Conservation (phyloP, 1,284 basidiomycete genomes). For the Malassezia dermatis region DNA sequence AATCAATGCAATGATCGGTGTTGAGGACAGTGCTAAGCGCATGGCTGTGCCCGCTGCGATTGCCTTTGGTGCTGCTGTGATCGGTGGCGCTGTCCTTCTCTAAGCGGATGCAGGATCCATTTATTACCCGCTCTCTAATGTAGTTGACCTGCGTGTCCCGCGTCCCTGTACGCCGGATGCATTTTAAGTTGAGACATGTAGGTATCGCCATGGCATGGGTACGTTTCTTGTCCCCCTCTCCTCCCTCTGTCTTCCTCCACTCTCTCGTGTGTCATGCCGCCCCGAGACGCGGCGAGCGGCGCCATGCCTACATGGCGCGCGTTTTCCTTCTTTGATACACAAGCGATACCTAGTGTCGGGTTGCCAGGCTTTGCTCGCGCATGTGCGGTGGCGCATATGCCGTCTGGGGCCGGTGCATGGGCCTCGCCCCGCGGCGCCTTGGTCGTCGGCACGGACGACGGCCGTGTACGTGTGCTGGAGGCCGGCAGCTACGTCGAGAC, state of each 20-base stretch:
- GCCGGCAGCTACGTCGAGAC: conserved; percentile 25
- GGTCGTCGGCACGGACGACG: conserved; percentile 27
- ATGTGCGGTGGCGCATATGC: background rate
- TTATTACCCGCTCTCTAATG: background rate
- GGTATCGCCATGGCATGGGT: background rate
- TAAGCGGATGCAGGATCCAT: conserved; percentile 17
- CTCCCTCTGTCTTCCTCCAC: background rate
- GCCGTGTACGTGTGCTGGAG: conserved; percentile 28
- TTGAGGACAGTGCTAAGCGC: background rate
- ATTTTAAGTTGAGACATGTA: background rate
- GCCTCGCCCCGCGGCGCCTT: conserved; percentile 13
- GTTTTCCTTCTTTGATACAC: conserved; percentile 12
- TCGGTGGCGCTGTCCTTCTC: conserved; percentile 39
- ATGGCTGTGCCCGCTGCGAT: conserved; percentile 13
- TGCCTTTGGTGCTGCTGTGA: conserved; percentile 29
- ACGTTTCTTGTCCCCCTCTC: too few relatives aligned
- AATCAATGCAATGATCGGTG: background rate
- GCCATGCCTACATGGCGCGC: conserved; percentile 11
- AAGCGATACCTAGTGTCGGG: background rate
- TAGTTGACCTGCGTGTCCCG: background rate
- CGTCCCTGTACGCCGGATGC: background rate
- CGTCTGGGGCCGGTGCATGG: background rate
- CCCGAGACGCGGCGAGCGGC: background rate
- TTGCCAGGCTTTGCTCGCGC: background rate
- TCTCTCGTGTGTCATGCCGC: background rate